A percentile compares a stretch with the other conserved stretches of the same genome.
phyloP scores from a whole-genome alignment of 352 stramenopile species.

The Pythium brachiatum region DNA sequence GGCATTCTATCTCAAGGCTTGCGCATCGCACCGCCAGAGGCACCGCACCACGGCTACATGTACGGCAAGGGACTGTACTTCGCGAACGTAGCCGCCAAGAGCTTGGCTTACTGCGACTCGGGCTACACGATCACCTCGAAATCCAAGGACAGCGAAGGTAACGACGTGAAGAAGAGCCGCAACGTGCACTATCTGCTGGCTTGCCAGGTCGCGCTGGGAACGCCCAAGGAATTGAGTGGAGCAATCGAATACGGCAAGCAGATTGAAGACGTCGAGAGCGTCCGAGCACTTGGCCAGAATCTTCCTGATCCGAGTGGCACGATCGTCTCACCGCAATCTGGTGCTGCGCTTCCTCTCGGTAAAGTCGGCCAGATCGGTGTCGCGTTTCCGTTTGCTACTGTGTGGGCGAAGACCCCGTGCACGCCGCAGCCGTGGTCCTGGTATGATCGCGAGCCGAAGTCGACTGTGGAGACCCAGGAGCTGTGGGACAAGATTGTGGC shows the following conservation, averaged over 20 bases:
- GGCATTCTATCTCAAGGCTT: constrained; percentile 83
- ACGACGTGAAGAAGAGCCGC: constrained; percentile 40
- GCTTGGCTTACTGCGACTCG: constrained; percentile 64
- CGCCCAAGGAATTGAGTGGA: constrained; percentile 31
- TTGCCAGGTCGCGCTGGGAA: constrained; percentile 66
- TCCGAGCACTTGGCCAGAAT: constrained; percentile 48
- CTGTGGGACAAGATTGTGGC: constrained; percentile 43
- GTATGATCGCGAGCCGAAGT: constrained; percentile 38
- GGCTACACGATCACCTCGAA: constrained; percentile 46
- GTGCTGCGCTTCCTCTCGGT: constrained; percentile 50
- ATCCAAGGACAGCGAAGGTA: constrained; percentile 29
- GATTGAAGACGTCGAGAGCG: constrained; percentile 54
- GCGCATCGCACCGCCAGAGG: constrained; percentile 83
- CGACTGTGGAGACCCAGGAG: constrained; percentile 32
- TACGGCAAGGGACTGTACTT: constrained; percentile 90
- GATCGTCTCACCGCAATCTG: constrained; percentile 56
- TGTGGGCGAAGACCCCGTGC: constrained; percentile 57
- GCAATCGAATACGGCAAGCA: constrained; percentile 26
- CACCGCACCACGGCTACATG: constrained; percentile 72
- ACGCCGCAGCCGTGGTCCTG: constrained; percentile 28
- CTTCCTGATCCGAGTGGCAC: constrained; percentile 43
- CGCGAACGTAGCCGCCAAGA: constrained; percentile 75
- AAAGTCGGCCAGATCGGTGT: constrained; percentile 42
- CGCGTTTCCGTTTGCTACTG: constrained; percentile 34
- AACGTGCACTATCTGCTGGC: constrained; percentile 70